Evolutionary conservation across 2,329 filamentous ascomycete genomes (phyloP).

Genomic region (Ceratocystis cubensis): DNA sequence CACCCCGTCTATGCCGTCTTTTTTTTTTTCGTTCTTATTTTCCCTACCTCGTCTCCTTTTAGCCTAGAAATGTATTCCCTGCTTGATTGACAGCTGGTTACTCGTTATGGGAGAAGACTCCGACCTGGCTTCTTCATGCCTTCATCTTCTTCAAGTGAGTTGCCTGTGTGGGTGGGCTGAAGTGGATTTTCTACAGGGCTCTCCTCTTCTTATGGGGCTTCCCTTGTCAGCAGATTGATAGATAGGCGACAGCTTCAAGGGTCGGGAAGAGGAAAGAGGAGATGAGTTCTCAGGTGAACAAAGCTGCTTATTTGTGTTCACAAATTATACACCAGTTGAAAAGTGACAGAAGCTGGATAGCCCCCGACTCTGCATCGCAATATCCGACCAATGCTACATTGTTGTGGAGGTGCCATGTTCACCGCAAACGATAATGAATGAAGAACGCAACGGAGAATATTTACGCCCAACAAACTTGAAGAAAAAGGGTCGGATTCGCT

Average conservation of each 20-base stretch:
- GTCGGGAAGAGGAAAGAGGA: not conserved
- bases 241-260: slow-evolving; percentile 6
- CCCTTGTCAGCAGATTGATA: slow-evolving; percentile 5
- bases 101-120: not conserved
- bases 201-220: not conserved
- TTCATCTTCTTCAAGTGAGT: not conserved
- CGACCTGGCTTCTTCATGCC: not conserved
- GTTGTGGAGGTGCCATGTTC: not conserved
- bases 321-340: not conserved
- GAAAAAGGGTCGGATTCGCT: not conserved
- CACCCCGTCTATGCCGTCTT: not conserved
- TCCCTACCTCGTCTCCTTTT: not conserved
- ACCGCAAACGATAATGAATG: not conserved
- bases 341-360: not conserved
- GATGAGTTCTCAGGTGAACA: not conserved
- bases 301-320: not conserved
- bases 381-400: not conserved
- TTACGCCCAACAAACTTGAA: not conserved
- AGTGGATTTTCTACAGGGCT: not conserved
- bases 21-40: not conserved
- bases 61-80: not conserved
- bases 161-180: not conserved
- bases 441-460: not conserved
- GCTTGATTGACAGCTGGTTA: not conserved
- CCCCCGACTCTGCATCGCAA: too few species aligned